Evolutionary conservation across 257 asterid species (phyloP).

Genomic region (Orobanche coerulescens): DNA sequence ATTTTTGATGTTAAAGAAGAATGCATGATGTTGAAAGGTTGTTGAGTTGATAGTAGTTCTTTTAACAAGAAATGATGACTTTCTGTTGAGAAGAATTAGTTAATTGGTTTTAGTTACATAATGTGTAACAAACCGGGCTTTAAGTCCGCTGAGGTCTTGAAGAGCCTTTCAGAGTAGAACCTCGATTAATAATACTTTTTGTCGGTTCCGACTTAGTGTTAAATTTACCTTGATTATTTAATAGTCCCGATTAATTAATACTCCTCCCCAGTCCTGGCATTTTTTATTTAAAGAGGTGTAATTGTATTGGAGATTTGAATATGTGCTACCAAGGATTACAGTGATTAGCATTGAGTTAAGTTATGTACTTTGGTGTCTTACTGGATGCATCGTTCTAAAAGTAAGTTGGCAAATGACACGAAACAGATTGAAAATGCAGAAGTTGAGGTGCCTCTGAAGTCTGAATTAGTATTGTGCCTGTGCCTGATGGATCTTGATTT

Average conservation of each 20-base stretch:
- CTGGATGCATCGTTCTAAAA: conserved; percentile 2
- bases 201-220: no score
- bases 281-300: no score
- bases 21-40: not conserved
- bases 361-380: conserved; percentile 10
- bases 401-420: conserved; percentile 8
- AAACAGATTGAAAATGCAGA: conserved; percentile 1
- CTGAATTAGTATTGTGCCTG: not conserved
- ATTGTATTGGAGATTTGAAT: not conserved
- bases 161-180: no score
- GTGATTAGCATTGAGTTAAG: not conserved
- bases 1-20: not conserved
- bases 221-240: no score
- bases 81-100: not conserved
- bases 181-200: no score
- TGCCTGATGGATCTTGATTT: conserved; percentile 13
- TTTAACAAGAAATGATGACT: conserved; percentile 8
- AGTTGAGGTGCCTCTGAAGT: not conserved
- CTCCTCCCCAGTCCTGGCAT: no score
- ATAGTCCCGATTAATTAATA: no score
- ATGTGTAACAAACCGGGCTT: no score
- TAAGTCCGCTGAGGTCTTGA: no score
- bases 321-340: not conserved
- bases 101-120: conserved; percentile 14
- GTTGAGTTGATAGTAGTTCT: not conserved